Conservation (phyloP, 1,284 basidiomycete species). For the Naganishia liquefaciens region DNA sequence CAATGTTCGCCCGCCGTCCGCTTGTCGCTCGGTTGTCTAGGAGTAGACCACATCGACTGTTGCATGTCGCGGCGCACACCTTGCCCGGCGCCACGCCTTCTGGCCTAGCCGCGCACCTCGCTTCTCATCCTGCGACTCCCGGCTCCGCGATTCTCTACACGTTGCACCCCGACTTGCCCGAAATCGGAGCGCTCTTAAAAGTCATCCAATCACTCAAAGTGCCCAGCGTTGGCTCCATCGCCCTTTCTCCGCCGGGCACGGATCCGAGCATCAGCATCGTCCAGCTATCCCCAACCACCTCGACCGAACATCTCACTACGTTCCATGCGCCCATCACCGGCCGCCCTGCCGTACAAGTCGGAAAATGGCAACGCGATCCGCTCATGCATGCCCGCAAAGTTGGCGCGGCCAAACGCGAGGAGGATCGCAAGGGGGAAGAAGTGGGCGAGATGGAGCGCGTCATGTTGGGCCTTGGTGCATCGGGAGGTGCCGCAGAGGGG, state of each 20-base stretch:
- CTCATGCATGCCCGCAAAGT: constrained; percentile 20
- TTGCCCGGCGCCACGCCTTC: no score
- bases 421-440: constrained; percentile 42
- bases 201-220: constrained; percentile 12
- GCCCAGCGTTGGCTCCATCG: constrained; percentile 16
- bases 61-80: no score
- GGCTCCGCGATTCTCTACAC: constrained; percentile 20
- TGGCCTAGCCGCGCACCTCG: no score
- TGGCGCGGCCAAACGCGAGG: constrained; percentile 33
- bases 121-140: no score
- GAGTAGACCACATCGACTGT: no score
- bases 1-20: no score
- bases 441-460: constrained; percentile 41
- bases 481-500: constrained; percentile 13
- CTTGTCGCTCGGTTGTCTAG: no score
- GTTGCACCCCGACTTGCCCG: constrained; percentile 30
- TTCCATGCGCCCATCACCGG: constrained; percentile 40
- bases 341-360: constrained; percentile 45
- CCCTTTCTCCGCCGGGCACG: neutral
- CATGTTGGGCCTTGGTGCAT: constrained; percentile 23
- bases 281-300: constrained; percentile 37
- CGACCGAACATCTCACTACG: constrained; percentile 25
- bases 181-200: constrained; percentile 17
- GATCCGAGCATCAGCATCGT: constrained; percentile 38
- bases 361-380: constrained; percentile 42